Percentiles rank a stretch among this genome's conserved stretches.
Conservation (phyloP, 768 basidiomycete genomes). For the Boletus bicolor region DNA sequence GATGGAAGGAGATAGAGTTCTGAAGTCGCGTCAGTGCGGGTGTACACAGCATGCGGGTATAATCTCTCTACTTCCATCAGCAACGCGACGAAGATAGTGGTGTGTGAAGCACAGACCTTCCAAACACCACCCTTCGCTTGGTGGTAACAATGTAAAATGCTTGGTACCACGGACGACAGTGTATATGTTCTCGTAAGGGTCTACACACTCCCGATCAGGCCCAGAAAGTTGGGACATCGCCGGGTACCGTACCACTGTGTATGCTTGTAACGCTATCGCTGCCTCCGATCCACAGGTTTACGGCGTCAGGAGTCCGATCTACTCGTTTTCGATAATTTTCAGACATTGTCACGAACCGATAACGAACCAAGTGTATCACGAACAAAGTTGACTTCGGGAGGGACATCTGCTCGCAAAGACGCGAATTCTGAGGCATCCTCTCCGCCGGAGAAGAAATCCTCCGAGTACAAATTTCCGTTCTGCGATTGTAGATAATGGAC, state of each 20-base stretch:
- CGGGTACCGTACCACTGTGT: slow-evolving; percentile 63
- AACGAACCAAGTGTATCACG: slow-evolving; percentile 71
- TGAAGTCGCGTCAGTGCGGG: slow-evolving; percentile 30
- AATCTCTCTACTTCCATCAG: slow-evolving; percentile 43
- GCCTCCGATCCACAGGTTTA: slow-evolving; percentile 91
- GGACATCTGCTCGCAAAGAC: slow-evolving; percentile 61
- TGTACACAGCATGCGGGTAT: slow-evolving; percentile 68
- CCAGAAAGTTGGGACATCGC: neutral
- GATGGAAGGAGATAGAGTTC: slow-evolving; percentile 34
- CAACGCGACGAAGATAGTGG: neutral
- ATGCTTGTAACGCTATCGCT: slow-evolving; percentile 74
- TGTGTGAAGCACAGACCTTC: slow-evolving; percentile 52
- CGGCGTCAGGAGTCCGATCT: slow-evolving; percentile 77
- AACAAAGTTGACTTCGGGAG: slow-evolving; percentile 68
- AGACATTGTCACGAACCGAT: neutral
- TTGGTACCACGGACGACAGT: slow-evolving; percentile 82
- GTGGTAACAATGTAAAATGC: slow-evolving; percentile 82
- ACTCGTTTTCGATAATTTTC: neutral
- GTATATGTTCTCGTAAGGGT: slow-evolving; percentile 94
- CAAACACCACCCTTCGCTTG: slow-evolving; percentile 84
- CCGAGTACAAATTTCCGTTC: slow-evolving; percentile 80
- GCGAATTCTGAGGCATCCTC: slow-evolving; percentile 56
- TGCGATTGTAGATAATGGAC: slow-evolving; percentile 85
- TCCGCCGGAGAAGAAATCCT: slow-evolving; percentile 36
- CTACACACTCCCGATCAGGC: slow-evolving; percentile 33